Evolutionary conservation across 345 rosid genomes (phyloP), one percentile per base, ranked within the genome.

Genomic region (Lepidium sativum): DNA sequence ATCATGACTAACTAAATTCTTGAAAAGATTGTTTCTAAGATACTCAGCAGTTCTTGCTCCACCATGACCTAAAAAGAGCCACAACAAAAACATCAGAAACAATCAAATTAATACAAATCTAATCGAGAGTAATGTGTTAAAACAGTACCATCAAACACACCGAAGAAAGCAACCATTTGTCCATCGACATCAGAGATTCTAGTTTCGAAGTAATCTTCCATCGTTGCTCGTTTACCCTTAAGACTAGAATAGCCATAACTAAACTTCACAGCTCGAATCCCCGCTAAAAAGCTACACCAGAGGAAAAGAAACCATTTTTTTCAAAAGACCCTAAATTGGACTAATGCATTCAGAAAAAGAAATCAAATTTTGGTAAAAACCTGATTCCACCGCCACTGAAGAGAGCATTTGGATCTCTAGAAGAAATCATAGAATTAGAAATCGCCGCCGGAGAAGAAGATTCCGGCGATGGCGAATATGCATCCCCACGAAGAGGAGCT

Each of bases 231-330:
- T 70, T 91, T 94, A 60, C 97, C 97, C 0, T 86, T 88, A 18
- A 89, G 85, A 80, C 96, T 90, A 57, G 97, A 95, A 73, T 86
- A 94, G 48, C 99, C 99, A 73, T 90, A 94, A 77, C 97, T 90
- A 78, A 94, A 94, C 72, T 86, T 88, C 69, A 90, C 95, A 61
- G 86, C 77, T 15, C 81, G 87, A 65, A 6, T 14, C 43, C 67
- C 76, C 7, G 71, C 71, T 41, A 72, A 56, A 58, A 72, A 72
- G 66, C 76, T 72, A 27, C 9, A 38, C 48, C 56, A 11, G 20
- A 63, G 15, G 47, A 1, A 47, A 45, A 31, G 14, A 41, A 12
- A 6, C n/a, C n/a, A n/a, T n/a, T n/a, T n/a, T n/a, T 5, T 27
- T 27, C 1, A 18, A 10, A 20, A 42, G 65, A 88, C 80, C 82